These are phyloP conservation scores for Pseudomicrostroma phylloplanum DNA, from an alignment of 1,284 basidiomycete species.

Conservation along the genomic window DNA sequence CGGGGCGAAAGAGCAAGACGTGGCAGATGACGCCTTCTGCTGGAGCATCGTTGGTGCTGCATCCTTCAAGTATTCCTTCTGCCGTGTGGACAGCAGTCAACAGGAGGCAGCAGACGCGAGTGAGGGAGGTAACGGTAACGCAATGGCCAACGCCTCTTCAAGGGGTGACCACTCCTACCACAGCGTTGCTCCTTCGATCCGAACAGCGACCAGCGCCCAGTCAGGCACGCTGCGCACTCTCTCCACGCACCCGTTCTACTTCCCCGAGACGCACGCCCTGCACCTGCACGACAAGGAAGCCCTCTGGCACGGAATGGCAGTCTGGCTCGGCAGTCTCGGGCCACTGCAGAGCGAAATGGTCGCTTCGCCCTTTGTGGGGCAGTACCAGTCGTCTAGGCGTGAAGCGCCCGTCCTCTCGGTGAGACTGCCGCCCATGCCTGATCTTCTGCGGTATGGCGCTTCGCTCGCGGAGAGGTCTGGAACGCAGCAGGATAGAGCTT, in stretches of 20 bases:
- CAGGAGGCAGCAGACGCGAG: neutral
- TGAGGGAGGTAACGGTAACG: too few relatives aligned
- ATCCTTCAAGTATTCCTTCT: conserved; percentile 4
- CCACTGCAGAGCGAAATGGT: neutral
- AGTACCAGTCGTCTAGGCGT: neutral
- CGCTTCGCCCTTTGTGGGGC: neutral
- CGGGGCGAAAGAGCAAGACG: neutral
- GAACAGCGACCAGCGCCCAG: too few relatives aligned
- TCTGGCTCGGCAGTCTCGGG: neutral
- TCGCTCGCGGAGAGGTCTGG: too few relatives aligned
- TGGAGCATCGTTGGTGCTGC: conserved; percentile 6
- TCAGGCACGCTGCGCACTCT: neutral
- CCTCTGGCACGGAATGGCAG: conserved; percentile 1
- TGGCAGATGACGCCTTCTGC: conserved; percentile 5
- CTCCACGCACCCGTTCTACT: neutral
- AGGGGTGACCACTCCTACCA: neutral
- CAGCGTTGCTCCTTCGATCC: neutral
- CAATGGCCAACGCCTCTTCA: neutral
- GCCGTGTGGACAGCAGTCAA: neutral
- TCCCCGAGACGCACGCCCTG: neutral
- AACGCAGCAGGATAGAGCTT: neutral
- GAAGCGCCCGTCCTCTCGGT: neutral
- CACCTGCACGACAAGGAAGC: neutral
- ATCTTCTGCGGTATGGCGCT: neutral
- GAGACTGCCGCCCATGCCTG: neutral